Evolutionary conservation across 345 rosid species (phyloP).

Genomic region (Boechera divaricarpa): DNA sequence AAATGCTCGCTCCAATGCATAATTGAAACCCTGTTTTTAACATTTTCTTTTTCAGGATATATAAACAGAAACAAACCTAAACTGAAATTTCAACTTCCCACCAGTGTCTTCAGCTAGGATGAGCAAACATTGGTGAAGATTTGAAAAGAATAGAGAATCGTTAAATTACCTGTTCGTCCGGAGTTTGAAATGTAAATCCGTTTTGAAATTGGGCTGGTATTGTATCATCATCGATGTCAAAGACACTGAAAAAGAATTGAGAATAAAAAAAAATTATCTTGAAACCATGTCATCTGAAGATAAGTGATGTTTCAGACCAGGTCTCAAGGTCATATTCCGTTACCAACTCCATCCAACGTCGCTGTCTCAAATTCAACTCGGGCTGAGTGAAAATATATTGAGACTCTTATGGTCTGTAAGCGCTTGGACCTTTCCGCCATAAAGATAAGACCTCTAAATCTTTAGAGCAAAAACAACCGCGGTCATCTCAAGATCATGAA

Average conservation of each 20-base stretch:
- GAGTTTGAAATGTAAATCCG: constrained; percentile 71
- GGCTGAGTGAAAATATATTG: too few species aligned
- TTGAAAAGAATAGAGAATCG: not conserved
- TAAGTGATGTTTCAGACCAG: not conserved
- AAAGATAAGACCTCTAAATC: too few species aligned
- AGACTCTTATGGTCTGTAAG: too few species aligned
- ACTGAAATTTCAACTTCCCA: not conserved
- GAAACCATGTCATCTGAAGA: constrained; percentile 23
- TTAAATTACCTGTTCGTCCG: constrained; percentile 76
- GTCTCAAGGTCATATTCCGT: not conserved
- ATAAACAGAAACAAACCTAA: constrained; percentile 16
- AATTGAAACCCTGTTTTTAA: constrained; percentile 58
- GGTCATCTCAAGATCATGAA: too few species aligned
- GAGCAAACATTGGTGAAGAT: constrained; percentile 7
- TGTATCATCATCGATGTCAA: constrained; percentile 80
- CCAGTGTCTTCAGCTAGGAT: not conserved
- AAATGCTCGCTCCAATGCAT: constrained; percentile 78
- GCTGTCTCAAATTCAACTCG: too few species aligned
- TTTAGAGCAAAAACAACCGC: too few species aligned
- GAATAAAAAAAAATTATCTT: constrained; percentile 5
- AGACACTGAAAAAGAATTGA: constrained; percentile 59
- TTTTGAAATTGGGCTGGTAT: constrained; percentile 71
- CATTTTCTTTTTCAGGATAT: constrained; percentile 1
- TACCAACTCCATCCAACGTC: too few species aligned
- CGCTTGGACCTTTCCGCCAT: too few species aligned